phyloP scores from a whole-genome alignment of 257 asterid species.

The Henckelia pumila region DNA sequence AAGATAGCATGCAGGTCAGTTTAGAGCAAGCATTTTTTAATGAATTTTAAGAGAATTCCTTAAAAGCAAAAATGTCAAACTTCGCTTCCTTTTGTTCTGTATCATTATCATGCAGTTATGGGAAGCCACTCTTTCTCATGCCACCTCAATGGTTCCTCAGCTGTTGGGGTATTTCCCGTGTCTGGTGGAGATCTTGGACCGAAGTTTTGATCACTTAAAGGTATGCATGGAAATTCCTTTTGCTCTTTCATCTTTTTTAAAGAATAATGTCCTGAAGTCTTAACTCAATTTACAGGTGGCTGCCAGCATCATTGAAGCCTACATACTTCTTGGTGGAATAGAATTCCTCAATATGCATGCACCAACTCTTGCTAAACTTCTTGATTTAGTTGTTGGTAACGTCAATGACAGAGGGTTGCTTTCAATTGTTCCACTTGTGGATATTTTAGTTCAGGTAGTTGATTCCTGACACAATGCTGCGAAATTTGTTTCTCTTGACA shows the following conservation, averaged over 20 bases:
- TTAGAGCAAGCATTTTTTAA: constrained; percentile 11
- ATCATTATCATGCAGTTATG: constrained; percentile 62
- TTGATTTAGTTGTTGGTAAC: constrained; percentile 82
- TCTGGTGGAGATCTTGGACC: constrained; percentile 80
- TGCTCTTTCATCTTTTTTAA: constrained; percentile 14
- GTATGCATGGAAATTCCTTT: constrained; percentile 32
- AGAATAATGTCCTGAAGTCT: constrained; percentile 26
- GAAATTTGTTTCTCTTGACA: constrained; percentile 21
- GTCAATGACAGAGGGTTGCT: constrained; percentile 86
- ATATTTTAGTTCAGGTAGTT: constrained; percentile 86
- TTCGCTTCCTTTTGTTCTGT: constrained; percentile 19
- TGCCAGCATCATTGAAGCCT: constrained; percentile 81
- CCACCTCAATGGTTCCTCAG: constrained; percentile 79
- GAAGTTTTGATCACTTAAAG: constrained; percentile 87
- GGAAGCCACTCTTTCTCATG: constrained; percentile 93
- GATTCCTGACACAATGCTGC: constrained; percentile 20
- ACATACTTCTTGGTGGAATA: constrained; percentile 77
- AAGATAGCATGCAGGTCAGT: constrained; percentile 87
- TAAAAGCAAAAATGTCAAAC: constrained; percentile 9
- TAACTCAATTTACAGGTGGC: constrained; percentile 58
- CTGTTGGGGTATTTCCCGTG: constrained; percentile 79
- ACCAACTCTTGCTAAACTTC: constrained; percentile 67
- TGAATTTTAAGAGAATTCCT: background rate
- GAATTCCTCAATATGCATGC: constrained; percentile 82
- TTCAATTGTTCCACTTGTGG: constrained; percentile 82